Percentiles rank a stretch among this genome's conserved stretches.
Evolutionary conservation across 192 early-diverging fungal species (phyloP).

Genomic region (Entomortierella beljakovae): DNA sequence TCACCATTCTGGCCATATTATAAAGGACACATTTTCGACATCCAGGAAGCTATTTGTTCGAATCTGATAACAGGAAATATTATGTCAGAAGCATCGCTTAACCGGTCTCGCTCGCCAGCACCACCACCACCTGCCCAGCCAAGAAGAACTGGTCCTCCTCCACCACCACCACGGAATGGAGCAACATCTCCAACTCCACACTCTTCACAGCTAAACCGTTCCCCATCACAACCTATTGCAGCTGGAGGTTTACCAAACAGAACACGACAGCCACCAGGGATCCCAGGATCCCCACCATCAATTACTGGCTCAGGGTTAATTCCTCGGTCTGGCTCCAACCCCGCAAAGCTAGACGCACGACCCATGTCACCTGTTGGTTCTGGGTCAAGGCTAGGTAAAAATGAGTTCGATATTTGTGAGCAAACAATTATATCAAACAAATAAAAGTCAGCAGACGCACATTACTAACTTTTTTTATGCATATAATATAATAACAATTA

Average conservation of each 20-base stretch:
- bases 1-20: too few species aligned
- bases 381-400: neutral
- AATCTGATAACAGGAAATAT: neutral
- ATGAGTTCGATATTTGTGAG: too few species aligned
- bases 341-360: neutral
- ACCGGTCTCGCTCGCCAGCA: neutral
- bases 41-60: too few species aligned
- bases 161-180: neutral
- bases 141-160: neutral
- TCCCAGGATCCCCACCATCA: neutral
- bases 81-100: neutral
- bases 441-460: neutral
- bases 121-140: neutral
- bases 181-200: neutral
- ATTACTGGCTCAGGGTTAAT: neutral
- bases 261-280: neutral
- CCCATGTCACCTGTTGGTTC: conserved; percentile 2
- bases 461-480: neutral
- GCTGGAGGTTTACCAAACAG: neutral
- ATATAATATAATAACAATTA: neutral
- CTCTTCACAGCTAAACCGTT: neutral
- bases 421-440: neutral
- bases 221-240: neutral
- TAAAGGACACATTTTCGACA: too few species aligned
- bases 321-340: neutral